Evolutionary conservation across 1,139 yeast genomes (phyloP).

Genomic region (Kurtzmaniella quercitrusa): DNA sequence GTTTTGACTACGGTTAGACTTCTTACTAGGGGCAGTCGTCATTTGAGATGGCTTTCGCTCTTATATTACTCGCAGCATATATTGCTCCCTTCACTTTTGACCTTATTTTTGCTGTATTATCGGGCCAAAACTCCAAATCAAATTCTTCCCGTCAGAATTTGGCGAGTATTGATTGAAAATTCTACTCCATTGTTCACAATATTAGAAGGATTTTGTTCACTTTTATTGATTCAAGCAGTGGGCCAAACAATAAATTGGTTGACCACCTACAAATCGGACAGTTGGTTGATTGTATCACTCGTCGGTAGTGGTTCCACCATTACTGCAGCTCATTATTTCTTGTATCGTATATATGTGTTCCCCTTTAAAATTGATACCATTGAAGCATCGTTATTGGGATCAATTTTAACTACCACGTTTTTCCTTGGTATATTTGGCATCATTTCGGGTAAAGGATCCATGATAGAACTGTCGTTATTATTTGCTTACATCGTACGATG

Average conservation of each 20-base stretch:
- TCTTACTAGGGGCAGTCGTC: constrained; percentile 44
- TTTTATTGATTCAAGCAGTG: constrained; percentile 82
- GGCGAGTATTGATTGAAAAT: constrained; percentile 69
- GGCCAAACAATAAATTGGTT: constrained; percentile 82
- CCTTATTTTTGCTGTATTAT: constrained; percentile 60
- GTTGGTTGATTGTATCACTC: constrained; percentile 77
- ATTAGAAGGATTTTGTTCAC: constrained; percentile 88
- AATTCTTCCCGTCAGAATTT: constrained; percentile 29
- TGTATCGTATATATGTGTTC: constrained; percentile 78
- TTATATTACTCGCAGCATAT: constrained; percentile 80
- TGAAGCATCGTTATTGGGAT: constrained; percentile 82
- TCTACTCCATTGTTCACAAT: constrained; percentile 87
- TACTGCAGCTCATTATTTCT: constrained; percentile 71
- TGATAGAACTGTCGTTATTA: constrained; percentile 79
- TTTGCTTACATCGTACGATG: constrained; percentile 91
- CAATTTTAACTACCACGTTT: constrained; percentile 70
- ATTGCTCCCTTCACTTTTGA: constrained; percentile 74
- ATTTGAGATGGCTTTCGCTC: constrained; percentile 51
- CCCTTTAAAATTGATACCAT: constrained; percentile 67
- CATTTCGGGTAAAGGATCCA: constrained; percentile 77
- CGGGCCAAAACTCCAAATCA: constrained; percentile 18
- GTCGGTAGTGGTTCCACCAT: constrained; percentile 72
- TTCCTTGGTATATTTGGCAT: constrained; percentile 83
- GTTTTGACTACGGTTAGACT: constrained; percentile 69
- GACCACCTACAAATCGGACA: constrained; percentile 62